A percentile compares a stretch with the other conserved stretches of the same genome.
These are phyloP conservation scores for Ramaria sp. DNA, from an alignment of 768 basidiomycete genomes.

Conservation along the genomic window DNA sequence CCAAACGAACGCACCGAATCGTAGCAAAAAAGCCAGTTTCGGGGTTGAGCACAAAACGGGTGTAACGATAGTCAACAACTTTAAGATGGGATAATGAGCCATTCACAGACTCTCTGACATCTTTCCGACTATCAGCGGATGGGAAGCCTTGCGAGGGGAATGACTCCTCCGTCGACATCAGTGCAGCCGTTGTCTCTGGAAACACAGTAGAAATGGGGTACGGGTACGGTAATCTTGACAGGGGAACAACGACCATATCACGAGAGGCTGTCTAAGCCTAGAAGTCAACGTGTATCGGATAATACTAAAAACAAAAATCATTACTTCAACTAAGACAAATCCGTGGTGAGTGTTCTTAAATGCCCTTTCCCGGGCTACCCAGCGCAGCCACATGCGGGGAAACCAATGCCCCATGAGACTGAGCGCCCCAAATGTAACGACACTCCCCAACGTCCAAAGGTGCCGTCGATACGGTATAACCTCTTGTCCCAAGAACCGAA, in stretches of 20 bases:
- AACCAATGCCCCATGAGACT: conserved; percentile 89
- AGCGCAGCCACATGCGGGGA: conserved; percentile 82
- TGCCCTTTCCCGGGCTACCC: conserved; percentile 72
- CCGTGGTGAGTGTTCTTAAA: conserved; percentile 63
- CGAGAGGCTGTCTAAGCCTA: conserved; percentile 66
- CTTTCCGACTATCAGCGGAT: not conserved
- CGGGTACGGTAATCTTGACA: conserved; percentile 59
- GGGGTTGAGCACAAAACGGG: conserved; percentile 80
- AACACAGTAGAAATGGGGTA: conserved; percentile 78
- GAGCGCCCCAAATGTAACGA: conserved; percentile 59
- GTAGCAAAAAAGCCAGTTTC: conserved; percentile 72
- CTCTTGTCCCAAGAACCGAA: conserved; percentile 84
- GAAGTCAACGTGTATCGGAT: conserved; percentile 12
- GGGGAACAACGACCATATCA: conserved; percentile 67
- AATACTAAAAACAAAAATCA: conserved; percentile 16
- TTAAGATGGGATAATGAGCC: conserved; percentile 41
- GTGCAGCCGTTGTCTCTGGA: conserved; percentile 22
- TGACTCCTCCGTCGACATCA: not conserved
- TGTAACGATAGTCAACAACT: conserved; percentile 86
- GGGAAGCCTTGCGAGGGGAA: not conserved
- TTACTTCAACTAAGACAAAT: conserved; percentile 84
- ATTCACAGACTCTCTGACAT: conserved; percentile 16
- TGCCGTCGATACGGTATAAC: conserved; percentile 46
- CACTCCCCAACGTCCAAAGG: conserved; percentile 62
- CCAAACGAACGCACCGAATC: conserved; percentile 47